Conservation (phyloP, 345 rosid species). For the Brassica incana region DNA sequence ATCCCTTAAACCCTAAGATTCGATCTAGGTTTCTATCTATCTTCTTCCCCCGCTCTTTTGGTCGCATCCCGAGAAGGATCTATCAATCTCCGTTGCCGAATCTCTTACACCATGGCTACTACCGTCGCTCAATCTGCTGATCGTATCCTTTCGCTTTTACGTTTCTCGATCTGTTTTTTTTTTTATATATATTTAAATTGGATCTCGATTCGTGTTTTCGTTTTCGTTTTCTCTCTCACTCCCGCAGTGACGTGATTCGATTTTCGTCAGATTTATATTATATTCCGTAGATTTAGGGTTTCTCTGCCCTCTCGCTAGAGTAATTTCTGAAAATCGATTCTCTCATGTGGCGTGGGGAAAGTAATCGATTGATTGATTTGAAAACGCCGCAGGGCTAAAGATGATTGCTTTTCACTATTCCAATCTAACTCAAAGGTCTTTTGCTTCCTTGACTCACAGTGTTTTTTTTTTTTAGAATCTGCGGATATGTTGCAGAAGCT, state of each 20-base stretch:
- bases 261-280: background rate
- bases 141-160: slow-evolving; percentile 61
- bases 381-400: background rate
- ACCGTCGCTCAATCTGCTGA: slow-evolving; percentile 63
- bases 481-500: slow-evolving; percentile 81
- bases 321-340: background rate
- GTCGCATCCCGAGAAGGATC: slow-evolving; percentile 45
- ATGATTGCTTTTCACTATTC: slow-evolving; percentile 2
- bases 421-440: background rate
- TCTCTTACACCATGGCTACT: slow-evolving; percentile 56
- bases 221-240: background rate
- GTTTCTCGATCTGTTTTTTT: slow-evolving; percentile 36
- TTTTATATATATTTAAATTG: background rate
- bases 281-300: slow-evolving; percentile 1
- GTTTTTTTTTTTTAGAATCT: slow-evolving; percentile 50
- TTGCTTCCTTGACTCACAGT: slow-evolving; percentile 54
- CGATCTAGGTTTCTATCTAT: slow-evolving; percentile 32
- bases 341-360: background rate
- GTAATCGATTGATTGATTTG: slow-evolving; percentile 10
- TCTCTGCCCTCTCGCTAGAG: background rate
- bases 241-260: background rate
- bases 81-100: slow-evolving; percentile 17
- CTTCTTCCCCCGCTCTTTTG: background rate
- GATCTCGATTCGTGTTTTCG: slow-evolving; percentile 31
- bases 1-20: slow-evolving; percentile 36